Conservation (phyloP, 179 eudicot species). For the Pouteria campechiana region DNA sequence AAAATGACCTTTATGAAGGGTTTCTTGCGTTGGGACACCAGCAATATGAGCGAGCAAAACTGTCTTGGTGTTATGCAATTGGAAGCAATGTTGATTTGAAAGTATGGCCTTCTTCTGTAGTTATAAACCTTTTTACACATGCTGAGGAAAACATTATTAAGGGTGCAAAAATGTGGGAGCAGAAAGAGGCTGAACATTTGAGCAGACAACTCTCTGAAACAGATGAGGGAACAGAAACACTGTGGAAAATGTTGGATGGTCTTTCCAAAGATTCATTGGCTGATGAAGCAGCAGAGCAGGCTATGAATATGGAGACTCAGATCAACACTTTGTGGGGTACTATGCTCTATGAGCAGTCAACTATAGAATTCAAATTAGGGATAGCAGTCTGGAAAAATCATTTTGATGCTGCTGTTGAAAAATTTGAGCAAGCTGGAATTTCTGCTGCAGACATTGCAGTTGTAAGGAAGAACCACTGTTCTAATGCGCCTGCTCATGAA, state of each 20-base stretch:
- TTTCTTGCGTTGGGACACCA: conserved; percentile 70
- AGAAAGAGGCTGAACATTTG: conserved; percentile 30
- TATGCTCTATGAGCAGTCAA: conserved; percentile 87
- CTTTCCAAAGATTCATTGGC: conserved; percentile 34
- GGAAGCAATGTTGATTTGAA: conserved; percentile 49
- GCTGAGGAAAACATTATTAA: conserved; percentile 86
- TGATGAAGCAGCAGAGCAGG: conserved; percentile 43
- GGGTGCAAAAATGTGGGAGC: conserved; percentile 89
- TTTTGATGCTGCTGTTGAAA: conserved; percentile 77
- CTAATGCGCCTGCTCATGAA: conserved; percentile 63
- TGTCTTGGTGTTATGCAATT: conserved; percentile 73
- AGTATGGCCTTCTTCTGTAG: conserved; percentile 57
- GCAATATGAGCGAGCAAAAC: conserved; percentile 93
- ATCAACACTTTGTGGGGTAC: conserved; percentile 81
- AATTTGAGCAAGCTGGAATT: conserved; percentile 87
- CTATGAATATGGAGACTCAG: conserved; percentile 57
- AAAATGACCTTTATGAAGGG: conserved; percentile 80
- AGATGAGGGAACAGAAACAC: conserved; percentile 19
- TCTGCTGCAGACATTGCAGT: conserved; percentile 85
- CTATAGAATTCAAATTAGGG: conserved; percentile 74
- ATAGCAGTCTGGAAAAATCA: conserved; percentile 94
- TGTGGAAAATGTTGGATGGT: conserved; percentile 46
- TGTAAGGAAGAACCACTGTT: conserved; percentile 90
- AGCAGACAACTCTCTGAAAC: conserved; percentile 21
- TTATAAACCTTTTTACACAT: conserved; percentile 58